Conservation (phyloP, 345 rosid genomes). For the Rhodamnia argentea region DNA sequence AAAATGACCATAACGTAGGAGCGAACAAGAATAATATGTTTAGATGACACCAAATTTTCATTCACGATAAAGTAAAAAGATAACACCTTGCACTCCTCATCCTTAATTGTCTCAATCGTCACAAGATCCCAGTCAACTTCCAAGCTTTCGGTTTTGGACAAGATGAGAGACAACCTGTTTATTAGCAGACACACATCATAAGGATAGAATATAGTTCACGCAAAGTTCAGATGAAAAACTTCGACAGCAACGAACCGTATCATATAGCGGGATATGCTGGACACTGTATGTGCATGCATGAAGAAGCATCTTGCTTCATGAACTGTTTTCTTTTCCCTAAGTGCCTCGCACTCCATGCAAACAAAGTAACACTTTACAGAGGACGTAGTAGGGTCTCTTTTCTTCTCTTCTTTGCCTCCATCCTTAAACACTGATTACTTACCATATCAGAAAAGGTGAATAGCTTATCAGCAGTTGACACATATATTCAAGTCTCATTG, state of each 20-base stretch:
- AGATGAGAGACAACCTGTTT: slow-evolving; percentile 57
- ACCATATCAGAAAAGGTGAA: not conserved
- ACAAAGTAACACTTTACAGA: slow-evolving; percentile 60
- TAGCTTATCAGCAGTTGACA: not conserved
- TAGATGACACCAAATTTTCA: not conserved
- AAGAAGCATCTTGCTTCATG: slow-evolving; percentile 61
- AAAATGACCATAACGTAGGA: not conserved
- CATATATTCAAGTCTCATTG: not conserved
- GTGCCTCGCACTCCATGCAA: slow-evolving; percentile 40
- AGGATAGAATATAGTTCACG: not conserved
- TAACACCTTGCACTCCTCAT: slow-evolving; percentile 48
- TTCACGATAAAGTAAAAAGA: not conserved
- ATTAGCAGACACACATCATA: slow-evolving; percentile 2
- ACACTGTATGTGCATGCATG: slow-evolving; percentile 55
- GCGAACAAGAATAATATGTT: not conserved
- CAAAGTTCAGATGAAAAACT: not conserved
- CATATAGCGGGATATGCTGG: slow-evolving; percentile 54
- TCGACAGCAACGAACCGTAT: slow-evolving; percentile 31
- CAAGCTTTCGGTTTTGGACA: slow-evolving; percentile 53
- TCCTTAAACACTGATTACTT: slow-evolving; percentile 60
- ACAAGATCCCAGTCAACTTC: slow-evolving; percentile 31
- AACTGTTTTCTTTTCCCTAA: slow-evolving; percentile 40
- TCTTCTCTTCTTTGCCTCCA: slow-evolving; percentile 68
- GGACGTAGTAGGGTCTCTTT: slow-evolving; percentile 36
- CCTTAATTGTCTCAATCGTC: slow-evolving; percentile 11